A percentile compares a stretch with the other conserved stretches of the same genome.
Conservation (phyloP, 768 basidiomycete species). For the Leucocoprinus sp. region DNA sequence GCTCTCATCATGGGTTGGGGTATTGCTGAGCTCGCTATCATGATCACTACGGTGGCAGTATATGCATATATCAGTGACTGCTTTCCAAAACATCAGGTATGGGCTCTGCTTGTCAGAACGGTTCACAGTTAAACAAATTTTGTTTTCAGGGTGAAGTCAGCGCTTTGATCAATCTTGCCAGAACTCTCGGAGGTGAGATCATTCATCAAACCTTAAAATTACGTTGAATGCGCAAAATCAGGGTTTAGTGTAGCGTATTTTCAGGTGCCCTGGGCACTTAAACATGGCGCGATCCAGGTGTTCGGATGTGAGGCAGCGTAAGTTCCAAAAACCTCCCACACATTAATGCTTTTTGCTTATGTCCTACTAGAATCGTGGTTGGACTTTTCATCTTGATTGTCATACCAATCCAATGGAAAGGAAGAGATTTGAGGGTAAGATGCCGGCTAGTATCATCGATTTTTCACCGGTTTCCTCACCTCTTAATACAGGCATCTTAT, state of each 20-base stretch:
- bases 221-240: conserved; percentile 9
- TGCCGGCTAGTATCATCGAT: no score
- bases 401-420: neutral
- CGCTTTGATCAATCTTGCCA: conserved; percentile 44
- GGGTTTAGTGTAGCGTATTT: conserved; percentile 50
- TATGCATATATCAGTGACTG: conserved; percentile 31
- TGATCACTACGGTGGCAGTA: conserved; percentile 44
- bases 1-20: conserved; percentile 57
- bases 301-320: conserved; percentile 50
- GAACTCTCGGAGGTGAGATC: conserved; percentile 37
- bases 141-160: conserved; percentile 42
- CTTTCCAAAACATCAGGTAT: conserved; percentile 23
- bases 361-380: conserved; percentile 1
- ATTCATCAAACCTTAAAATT: neutral
- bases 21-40: conserved; percentile 37
- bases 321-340: conserved; percentile 16
- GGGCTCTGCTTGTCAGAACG: neutral
- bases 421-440: conserved; percentile 1
- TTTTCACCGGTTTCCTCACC: no score
- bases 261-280: conserved; percentile 48
- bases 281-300: conserved; percentile 44
- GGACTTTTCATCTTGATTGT: conserved; percentile 10
- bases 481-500: no score
- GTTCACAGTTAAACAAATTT: conserved; percentile 11
- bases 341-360: neutral